Base-by-base conservation (phyloP, 2,329 filamentous ascomycete species). In the Colletotrichum melonis region DNA sequence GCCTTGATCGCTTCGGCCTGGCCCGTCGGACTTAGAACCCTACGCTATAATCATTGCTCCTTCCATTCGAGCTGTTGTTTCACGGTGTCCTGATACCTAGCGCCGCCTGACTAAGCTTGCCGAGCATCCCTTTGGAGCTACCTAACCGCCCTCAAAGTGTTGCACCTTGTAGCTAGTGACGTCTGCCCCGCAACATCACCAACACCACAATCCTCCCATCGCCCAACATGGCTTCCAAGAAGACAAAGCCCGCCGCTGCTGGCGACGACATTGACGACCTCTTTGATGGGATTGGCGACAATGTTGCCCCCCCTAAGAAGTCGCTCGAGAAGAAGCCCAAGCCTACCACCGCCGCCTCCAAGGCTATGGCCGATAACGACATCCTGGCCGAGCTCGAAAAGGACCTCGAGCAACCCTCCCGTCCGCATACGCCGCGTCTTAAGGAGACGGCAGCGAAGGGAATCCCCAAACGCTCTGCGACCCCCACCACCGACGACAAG, bases 341-440 rank as follows among this genome's bases (percentile, higher is more conserved):
- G 79, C 80, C 86, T 75, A 83, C 86, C 76, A 87, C 88, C 67
- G 84, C 87, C 68, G 82, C 85, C 67, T 82, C 86, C 76, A 89
- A 88, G 80, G 79, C 84, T 64, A 83, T 83, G 79, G 79, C 82
- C 77, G 88, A 92, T 78, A 89, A 94, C 77, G 95, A 98, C 81
- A 91, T 96, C 71, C 89, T 98, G 52, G 95, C 95, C 75, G 95
- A 98, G 78, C 90, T 98, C 74, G 94, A 97, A 81, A 92, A 92
- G 66, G 74, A 76, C 30, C 63, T 75, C 24, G 73, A 94, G 81
- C 87, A 92, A 79, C 89, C 94, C 38, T 92, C 92, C 75, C 92
- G 95, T 60, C 94, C 96, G 19, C 92, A 94, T 78, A 98, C 96
- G 1, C 97, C 96, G 52, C 93, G 94, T 77, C 82, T 91, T 80